Evolutionary conservation across 257 asterid species (phyloP), one percentile per base, ranked within the genome.

Genomic region (Voacanga thouarsii): DNA sequence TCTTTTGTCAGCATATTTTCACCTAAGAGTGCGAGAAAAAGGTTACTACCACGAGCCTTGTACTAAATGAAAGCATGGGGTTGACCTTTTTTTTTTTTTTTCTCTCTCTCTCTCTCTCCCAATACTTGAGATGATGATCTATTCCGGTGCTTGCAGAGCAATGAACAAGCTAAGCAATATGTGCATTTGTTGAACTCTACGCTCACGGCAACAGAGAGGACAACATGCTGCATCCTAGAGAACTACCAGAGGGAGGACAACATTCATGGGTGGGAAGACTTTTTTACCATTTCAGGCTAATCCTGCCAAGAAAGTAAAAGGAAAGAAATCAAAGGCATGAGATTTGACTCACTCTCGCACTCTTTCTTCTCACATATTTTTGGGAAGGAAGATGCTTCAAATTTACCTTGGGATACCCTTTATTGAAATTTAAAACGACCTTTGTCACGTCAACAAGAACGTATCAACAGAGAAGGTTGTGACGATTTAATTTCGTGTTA

Each of bases 181-280:
- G 97, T 93, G 66, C 99, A 95, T 87, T 79, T 95, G 88, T 82
- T 95, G 86, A 95, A 95, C 87, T 93, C 98, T 15, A 95, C 99
- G 6, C 96, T 95, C 50, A 91, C 98, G 24, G 99, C 98, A 33
- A 95, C 98, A 1, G 98, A 93, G 93, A 90, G 99, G 84, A 95
- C 99, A 24, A 63, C 93, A 45, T 95, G 99, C 79, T 87, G 93
- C 85, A 91, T 95, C 77, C 94, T 95, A 0, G 99, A 95, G 86
- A 95, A 93, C 86, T 78, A 90, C 85, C 99, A 95, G 83, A 89
- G 77, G 80, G 97, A 93, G 82, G 96, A 89, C 24, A 74, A 80
- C 82, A 44, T 92, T 55, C 84, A 87, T 95, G 92, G 93, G 93
- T 23, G 99, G 98, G 30, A 87, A 82, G 82, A 14, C 88, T 7